Evolutionary conservation across 768 basidiomycete species (phyloP), one percentile per base, ranked within the genome.

Genomic region (Termitomyces sp.): DNA sequence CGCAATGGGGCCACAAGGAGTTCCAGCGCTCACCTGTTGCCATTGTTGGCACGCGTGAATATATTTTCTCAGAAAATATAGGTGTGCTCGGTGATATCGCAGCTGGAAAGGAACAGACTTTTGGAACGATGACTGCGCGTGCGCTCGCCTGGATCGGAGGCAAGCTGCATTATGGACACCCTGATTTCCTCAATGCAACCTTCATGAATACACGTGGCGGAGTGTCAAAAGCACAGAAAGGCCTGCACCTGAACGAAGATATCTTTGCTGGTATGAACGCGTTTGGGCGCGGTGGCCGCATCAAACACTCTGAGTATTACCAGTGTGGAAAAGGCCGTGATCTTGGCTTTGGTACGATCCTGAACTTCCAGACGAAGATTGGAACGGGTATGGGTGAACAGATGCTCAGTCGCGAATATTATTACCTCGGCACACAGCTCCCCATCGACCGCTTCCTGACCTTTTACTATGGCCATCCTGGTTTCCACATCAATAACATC

Each of bases 301-400:
- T 99, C 84, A 99, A 99, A 79, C 97, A 99, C 72, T 93, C 93
- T 43, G 97, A 99, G 73, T 99, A 99, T 76, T 99, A 98, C 71
- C 97, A 99, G 75, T 98, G 96, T 69, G 96, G 96, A 63, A 98
- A 99, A 79, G 97, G 97, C 57, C 90, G 97, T 76, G 97, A 99
- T 79, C 88, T 99, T 62, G 97, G 97, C 57, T 99, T 99, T 71
- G 97, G 97, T 54, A 99, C 97, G 48, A 98, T 98, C 70, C 79
- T 99, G 68, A 98, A 98, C 73, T 99, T 99, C 86, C 95, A 98
- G 79, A 99, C 97, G 52, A 99, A 99, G 84, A 97, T 99, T 68
- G 96, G 96, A 32, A 97, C 93, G 33, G 97, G 97, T 75, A 99
- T 99, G 97, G 97, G 97, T 67, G 97, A 99, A 74, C 97, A 99